Evolutionary conservation across 352 stramenopile genomes (phyloP).

Genomic region (Phytophthora cajani): DNA sequence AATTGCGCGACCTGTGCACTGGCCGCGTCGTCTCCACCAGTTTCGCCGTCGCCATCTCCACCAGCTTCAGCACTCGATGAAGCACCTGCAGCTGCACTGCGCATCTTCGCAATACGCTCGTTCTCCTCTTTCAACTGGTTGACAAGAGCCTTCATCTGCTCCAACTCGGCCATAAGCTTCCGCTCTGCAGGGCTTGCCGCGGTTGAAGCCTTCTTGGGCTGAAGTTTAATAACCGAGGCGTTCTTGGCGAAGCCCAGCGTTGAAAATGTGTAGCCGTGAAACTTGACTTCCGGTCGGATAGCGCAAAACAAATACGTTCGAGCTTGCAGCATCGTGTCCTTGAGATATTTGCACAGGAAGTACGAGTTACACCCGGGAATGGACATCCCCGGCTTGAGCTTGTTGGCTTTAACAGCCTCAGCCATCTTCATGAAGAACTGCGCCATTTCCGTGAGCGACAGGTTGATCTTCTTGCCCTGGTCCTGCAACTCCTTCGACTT

Average conservation of each 20-base stretch:
- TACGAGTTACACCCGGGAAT: constrained; percentile 96
- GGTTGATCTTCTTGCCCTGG: constrained; percentile 96
- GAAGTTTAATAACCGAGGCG: constrained; percentile 94
- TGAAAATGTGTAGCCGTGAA: constrained; percentile 93
- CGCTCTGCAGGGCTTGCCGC: constrained; percentile 91
- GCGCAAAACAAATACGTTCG: constrained; percentile 95
- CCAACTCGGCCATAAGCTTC: constrained; percentile 94
- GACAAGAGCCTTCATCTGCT: constrained; percentile 93
- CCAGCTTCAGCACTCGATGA: constrained; percentile 8
- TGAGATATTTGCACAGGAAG: constrained; percentile 96
- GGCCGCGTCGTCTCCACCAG: constrained; percentile 37
- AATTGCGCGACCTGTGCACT: constrained; percentile 62
- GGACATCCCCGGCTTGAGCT: constrained; percentile 92
- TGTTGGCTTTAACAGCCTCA: constrained; percentile 94
- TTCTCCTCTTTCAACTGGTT: constrained; percentile 85
- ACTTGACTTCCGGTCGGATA: constrained; percentile 94
- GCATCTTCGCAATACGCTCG: constrained; percentile 72
- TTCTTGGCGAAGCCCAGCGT: constrained; percentile 96
- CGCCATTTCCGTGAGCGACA: constrained; percentile 95
- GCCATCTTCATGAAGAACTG: constrained; percentile 98
- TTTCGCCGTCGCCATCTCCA: constrained; percentile 8
- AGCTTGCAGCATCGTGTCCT: constrained; percentile 95
- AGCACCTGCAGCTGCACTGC: constrained; percentile 34
- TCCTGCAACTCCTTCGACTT: constrained; percentile 96
- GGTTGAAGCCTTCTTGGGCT: constrained; percentile 94